Evolutionary conservation across 768 basidiomycete genomes (phyloP), one percentile per base, ranked within the genome.

Genomic region (Tricholoma saponaceum): DNA sequence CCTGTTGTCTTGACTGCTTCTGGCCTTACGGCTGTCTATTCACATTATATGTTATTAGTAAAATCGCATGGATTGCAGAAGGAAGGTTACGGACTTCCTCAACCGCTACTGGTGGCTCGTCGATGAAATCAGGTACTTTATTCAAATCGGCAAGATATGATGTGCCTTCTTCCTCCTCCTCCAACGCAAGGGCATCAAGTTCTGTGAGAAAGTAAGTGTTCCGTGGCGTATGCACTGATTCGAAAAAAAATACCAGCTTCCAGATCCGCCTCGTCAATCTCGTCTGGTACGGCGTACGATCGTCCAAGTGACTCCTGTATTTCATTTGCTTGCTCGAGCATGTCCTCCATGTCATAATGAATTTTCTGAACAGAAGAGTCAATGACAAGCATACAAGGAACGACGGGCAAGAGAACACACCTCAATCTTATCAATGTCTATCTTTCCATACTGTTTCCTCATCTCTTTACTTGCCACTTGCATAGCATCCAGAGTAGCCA

Each of bases 401-500:
- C 6, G 9, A 26, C 16, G 58, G 4, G 23, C 22, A 41, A 14
- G 4, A n/a, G 57, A 37, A 66, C 81, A 59, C 60, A 96, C 95
- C 81, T 98, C 97, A 65, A 99, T 98, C 83, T 97, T 95, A 79
- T 96, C 93, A 63, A 99, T 85, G 67, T 99, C 87, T 61, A 98
- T 86, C 78, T 95, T 97, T 22, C 95, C 95, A 68, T 98, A 99
- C 74, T 98, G 95, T 71, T 90, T 94, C 76, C 85, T 85, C 74
- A 99, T 82, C 72, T 98, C 95, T 76, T 95, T 98, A 76, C 98
- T 98, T 16, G 97, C 95, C 16, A 81, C 67, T 69, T 93, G 85
- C 95, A 99, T 98, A 5, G 95, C 97, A 62, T 97, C 93, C 26
- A 98, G 85, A 0, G 97, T 98, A 12, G 93, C 96, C 96, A 99